Evolutionary conservation across 306 rosid genomes (phyloP), one percentile per base, ranked within the genome.

Genomic region (Aeschynomene evenia): DNA sequence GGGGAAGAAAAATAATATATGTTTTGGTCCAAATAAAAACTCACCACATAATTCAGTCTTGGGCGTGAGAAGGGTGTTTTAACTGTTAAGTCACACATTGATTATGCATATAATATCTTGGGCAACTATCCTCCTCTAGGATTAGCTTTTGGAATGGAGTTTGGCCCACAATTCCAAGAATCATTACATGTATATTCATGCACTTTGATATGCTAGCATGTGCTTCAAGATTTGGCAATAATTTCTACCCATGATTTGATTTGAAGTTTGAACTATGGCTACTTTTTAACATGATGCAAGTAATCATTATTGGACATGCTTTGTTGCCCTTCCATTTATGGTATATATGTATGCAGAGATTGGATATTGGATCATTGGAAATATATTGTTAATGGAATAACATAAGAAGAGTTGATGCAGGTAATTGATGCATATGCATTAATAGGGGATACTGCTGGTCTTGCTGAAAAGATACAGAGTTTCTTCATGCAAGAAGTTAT

Each of bases 401-500:
- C 61, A 18, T 66, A 71, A 75, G 36, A 73, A 79, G 83, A 79
- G 60, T 29, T 54, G 79, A 68, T 77, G 46, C 92, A 91, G 99
- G 99, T 91, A 63, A 70, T 91, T 75, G 99, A 95, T 84, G 99
- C 99, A 14, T 95, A 94, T 50, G 96, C 99, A 63, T 85, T 95
- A 56, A 95, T 95, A 40, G 99, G 99, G 68, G 99, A 95, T 80
- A 76, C 85, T 34, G 67, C 92, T 36, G 99, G 99, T 78, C 99
- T 95, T 68, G 95, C 97, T 49, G 99, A 95, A 77, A 95, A 95
- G 89, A 87, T 95, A 79, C 99, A 95, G 75, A 95, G 99, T 87
- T 95, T 89, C 81, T 95, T 91, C 82, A 88, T 95, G 97, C 97
- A 95, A 86, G 99, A 95, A 87, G 97, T 95, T 83, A 84, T 95